Base-by-base conservation (phyloP, 495 filamentous ascomycete genomes). In the Achaetomiella virescens region DNA sequence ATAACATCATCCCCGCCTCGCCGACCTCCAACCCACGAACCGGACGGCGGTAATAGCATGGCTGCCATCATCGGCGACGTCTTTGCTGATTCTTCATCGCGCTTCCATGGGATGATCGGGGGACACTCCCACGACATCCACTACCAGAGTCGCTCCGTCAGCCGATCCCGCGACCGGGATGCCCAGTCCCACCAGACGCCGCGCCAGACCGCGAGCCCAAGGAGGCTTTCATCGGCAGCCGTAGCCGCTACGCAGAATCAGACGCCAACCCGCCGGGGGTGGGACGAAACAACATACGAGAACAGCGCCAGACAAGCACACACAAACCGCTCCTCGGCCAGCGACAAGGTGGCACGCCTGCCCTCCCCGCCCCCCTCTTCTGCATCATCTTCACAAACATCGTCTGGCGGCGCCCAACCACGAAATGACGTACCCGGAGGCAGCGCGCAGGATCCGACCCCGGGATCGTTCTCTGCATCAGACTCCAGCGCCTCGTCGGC, bases 301-400 rank as follows among this genome's bases (percentile, higher is more conserved):
- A 46, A 18, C 11, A 38, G 4, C 35, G 17, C 57, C 37, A 58
- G 49, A 44, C 48, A 54, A 36, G n/a, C 45, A 21, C 41, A 38
- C 17, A 12, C 65, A 31, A 59, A 59, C 49, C 62, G 61, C 29
- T 48, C 54, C 42, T 53, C 65, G 18, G 57, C 67, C 17, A 62
- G 46, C 38, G 71, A 67, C 38, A 66, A 70, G 35, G 68, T 70
- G 40, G 70, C 72, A 10, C 68, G 72, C 24, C 72, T 78, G 42
- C 76, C 76, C 18, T 76, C 76, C 20, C 76, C 76, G 27, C 76
- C 76, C 18, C 68, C 74, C 25, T 78, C 76, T 12, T 76, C 76
- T 7, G 75, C 74, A 17, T 70, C 76, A 10, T 71, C 76, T 20
- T 72, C 72, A 25, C 63, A 64, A 48, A 37, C 73, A 35, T 59